Evolutionary conservation across 108 stramenopile species (phyloP).

Genomic region (Nannochloropsis gaditana): DNA sequence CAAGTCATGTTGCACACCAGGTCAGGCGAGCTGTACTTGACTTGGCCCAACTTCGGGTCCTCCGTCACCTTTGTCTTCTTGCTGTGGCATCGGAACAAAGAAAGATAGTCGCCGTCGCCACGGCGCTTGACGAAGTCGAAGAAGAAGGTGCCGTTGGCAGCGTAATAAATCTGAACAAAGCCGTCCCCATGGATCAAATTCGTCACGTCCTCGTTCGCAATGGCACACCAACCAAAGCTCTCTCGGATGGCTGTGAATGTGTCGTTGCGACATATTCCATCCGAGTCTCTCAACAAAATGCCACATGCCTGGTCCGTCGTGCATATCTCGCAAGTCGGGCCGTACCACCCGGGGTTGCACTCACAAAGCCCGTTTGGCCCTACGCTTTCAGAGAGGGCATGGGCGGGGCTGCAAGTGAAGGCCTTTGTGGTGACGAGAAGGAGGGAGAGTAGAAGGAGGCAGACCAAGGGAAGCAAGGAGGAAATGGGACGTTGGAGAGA

Average conservation of each 20-base stretch:
- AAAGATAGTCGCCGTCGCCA: neutral
- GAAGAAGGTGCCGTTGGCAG: neutral
- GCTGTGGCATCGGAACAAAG: neutral
- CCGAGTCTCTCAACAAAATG: neutral
- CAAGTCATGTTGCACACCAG: neutral
- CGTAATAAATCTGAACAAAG: neutral
- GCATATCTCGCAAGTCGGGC: neutral
- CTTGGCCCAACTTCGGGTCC: neutral
- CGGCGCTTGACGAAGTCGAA: neutral
- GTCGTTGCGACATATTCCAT: neutral
- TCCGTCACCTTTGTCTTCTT: slow-evolving; percentile 8
- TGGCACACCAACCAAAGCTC: slow-evolving; percentile 9
- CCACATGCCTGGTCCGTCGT: neutral
- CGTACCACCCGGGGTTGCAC: slow-evolving; percentile 6
- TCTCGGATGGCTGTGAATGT: slow-evolving; percentile 8
- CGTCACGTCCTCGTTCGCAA: slow-evolving; percentile 1
- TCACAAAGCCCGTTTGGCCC: neutral
- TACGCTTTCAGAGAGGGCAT: neutral
- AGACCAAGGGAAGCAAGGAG: neutral
- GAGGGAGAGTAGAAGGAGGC: neutral
- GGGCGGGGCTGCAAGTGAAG: neutral
- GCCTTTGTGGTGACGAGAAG: neutral
- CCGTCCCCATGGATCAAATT: neutral
- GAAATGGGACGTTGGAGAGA: neutral
- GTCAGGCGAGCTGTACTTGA: slow-evolving; percentile 7